Evolutionary conservation across 345 rosid species (phyloP), one percentile per base, ranked within the genome.

Genomic region (Eucalyptus pauciflora): DNA sequence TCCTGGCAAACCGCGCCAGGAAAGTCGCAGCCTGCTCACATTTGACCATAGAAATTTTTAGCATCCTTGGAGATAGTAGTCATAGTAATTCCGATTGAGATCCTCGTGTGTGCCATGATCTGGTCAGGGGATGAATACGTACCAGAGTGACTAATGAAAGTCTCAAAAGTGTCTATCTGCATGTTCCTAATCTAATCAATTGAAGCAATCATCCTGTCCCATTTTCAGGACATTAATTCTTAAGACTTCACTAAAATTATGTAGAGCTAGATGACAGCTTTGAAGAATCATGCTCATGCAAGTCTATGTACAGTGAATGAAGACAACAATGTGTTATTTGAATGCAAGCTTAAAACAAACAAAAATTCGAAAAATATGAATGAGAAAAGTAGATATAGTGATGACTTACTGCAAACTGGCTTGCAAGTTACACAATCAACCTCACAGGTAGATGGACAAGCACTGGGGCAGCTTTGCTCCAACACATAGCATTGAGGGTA

Each of bases 1-100:
- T 95, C 98, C 89, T 93, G 94, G 90, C 96, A 94, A 6, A 94
- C 95, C 8, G 94, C 94, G 56, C 96, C 96, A 25, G 94, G 95
- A 52, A 87, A 91, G 87, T 94, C 94, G 13, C 98, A 95, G 20
- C 89, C 97, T 94, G 92, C 41, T 48, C 88, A 62, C 69, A 43
- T 20, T 41, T 18, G 27, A 22, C 83, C 43, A 76, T 41, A 41
- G 48, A 76, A 37, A 37, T 37, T 76, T 31, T 76, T 76, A 76
- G 48, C 83, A 76, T 37, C 48, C 83, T 76, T 17, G 29, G 48
- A 69, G 80, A 69, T 12, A 69, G 25, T 69, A 33, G 24, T 69
- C 45, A 33, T 69, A 69, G 20, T 67, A 67, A 15, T 15, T 67
- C 76, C 62, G 62, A 56, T 67, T 15, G 18, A 67, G 76, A 67